Evolutionary conservation across 345 rosid genomes (phyloP), one percentile per base, ranked within the genome.

Genomic region (Rhodamnia argentea): DNA sequence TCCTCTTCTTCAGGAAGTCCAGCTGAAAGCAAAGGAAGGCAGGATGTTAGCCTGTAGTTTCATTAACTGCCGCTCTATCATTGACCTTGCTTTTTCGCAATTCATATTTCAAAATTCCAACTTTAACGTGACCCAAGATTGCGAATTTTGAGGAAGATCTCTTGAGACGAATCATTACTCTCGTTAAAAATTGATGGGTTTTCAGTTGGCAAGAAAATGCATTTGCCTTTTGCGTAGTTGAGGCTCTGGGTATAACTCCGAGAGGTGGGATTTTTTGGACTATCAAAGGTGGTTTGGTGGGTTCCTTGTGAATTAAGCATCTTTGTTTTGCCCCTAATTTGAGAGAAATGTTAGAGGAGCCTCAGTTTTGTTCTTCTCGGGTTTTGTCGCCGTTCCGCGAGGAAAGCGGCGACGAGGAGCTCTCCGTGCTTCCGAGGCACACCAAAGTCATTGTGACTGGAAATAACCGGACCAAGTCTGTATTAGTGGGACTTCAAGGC

Each of bases 401-500:
- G 64, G 96, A 94, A 85, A 93, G 92, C 40, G 93, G 95, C 13
- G 96, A 94, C 37, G 96, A 94, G 83, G 96, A 92, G 87, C 94
- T 94, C 75, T 90, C 93, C n/a, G 94, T 93, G 83, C 95, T 94
- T 84, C 95, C 96, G 3, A 90, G 94, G 86, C 95, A 94, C 85
- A 94, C 96, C 78, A 93, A 94, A 84, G 96, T 94, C 32, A 85
- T 94, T 75, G 95, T 94, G 83, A 93, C 95, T 5, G 96, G 96
- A 82, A 94, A 94, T 88, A 94, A 94, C 84, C 89, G 96, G 85
- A 94, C 96, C 26, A 94, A 93, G 83, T 94, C 96, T 51, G 96
- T 93, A 29, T 82, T 94, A 83, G 96, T 94, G 74, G 96, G 96
- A 42, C 87, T 93, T 62, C 94, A 94, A 87, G 96, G 96, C 20